Evolutionary conservation across 352 stramenopile genomes (phyloP).

Genomic region (Phytophthora pseudosyringae): DNA sequence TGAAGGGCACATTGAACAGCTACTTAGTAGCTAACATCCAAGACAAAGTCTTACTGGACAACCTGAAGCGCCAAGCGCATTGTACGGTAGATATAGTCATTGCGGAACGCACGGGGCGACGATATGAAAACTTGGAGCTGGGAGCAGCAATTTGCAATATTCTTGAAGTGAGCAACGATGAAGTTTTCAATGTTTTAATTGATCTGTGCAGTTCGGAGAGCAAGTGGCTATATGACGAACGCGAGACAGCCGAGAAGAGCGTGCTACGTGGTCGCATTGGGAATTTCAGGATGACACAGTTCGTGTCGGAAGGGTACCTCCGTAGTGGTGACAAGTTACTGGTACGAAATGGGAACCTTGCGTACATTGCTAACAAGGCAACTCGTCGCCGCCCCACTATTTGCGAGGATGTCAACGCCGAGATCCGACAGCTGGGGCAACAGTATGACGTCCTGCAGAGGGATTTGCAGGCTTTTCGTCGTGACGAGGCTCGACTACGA

Average conservation of each 20-base stretch:
- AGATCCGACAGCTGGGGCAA: slow-evolving; percentile 58
- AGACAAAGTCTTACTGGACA: slow-evolving; percentile 76
- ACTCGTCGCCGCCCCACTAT: slow-evolving; percentile 61
- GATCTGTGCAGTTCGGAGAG: slow-evolving; percentile 73
- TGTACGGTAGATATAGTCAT: slow-evolving; percentile 76
- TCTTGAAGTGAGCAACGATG: slow-evolving; percentile 62
- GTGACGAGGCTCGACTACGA: slow-evolving; percentile 47
- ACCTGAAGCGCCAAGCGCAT: slow-evolving; percentile 63
- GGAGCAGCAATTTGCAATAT: slow-evolving; percentile 72
- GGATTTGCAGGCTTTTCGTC: slow-evolving; percentile 44
- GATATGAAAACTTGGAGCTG: slow-evolving; percentile 57
- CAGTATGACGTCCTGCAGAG: slow-evolving; percentile 45
- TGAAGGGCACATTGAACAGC: slow-evolving; percentile 69
- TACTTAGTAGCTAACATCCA: slow-evolving; percentile 72
- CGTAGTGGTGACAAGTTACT: slow-evolving; percentile 74
- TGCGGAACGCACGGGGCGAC: slow-evolving; percentile 45
- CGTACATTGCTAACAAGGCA: slow-evolving; percentile 78
- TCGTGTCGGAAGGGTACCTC: slow-evolving; percentile 69
- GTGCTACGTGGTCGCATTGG: slow-evolving; percentile 57
- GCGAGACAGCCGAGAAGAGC: slow-evolving; percentile 47
- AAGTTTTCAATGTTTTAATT: slow-evolving; percentile 79
- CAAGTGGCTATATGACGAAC: slow-evolving; percentile 68
- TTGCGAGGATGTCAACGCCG: slow-evolving; percentile 60
- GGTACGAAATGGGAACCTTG: slow-evolving; percentile 67
- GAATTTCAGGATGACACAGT: slow-evolving; percentile 57